Percentiles rank a stretch among this genome's conserved stretches.
Evolutionary conservation across 2,329 filamentous ascomycete species (phyloP).

Genomic region (Xylariaceae sp.): DNA sequence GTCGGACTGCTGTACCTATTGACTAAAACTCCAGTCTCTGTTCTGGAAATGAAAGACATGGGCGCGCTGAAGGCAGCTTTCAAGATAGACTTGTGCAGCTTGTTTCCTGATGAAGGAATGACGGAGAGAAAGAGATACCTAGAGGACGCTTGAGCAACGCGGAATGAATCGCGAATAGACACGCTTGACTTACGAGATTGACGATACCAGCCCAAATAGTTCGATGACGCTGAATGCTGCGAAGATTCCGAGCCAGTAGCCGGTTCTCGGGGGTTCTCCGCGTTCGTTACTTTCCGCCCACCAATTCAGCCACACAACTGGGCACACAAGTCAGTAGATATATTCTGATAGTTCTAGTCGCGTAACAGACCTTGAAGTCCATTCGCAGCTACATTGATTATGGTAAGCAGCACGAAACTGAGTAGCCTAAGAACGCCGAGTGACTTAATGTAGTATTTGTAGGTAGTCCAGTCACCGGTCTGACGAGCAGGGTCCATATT

Average conservation of each 20-base stretch:
- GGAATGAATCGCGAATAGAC: not conserved
- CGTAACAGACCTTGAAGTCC: slow-evolving; percentile 7
- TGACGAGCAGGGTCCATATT: slow-evolving; percentile 5
- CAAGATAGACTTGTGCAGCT: slow-evolving; percentile 9
- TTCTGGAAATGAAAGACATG: slow-evolving; percentile 5
- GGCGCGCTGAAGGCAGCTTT: slow-evolving; percentile 6
- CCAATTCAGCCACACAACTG: slow-evolving; percentile 15
- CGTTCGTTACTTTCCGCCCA: slow-evolving; percentile 13
- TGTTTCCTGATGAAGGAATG: slow-evolving; percentile 7
- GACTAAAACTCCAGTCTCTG: slow-evolving; percentile 5
- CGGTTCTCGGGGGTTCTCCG: slow-evolving; percentile 6
- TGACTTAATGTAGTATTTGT: slow-evolving; percentile 9
- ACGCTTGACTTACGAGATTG: slow-evolving; percentile 3
- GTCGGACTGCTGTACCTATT: slow-evolving; percentile 2
- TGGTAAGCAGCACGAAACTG: slow-evolving; percentile 4
- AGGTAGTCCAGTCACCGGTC: slow-evolving; percentile 13
- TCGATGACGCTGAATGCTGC: not conserved
- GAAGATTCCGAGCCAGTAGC: slow-evolving; percentile 13
- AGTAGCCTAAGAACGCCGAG: slow-evolving; percentile 7
- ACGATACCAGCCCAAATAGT: slow-evolving; percentile 2
- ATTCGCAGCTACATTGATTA: slow-evolving; percentile 1
- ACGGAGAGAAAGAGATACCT: slow-evolving; percentile 5
- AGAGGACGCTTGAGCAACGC: not conserved
- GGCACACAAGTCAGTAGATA: not conserved
- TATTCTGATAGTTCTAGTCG: too few relatives aligned